phyloP scores from a whole-genome alignment of 2,329 filamentous ascomycete species.

The Periconia sp. region DNA sequence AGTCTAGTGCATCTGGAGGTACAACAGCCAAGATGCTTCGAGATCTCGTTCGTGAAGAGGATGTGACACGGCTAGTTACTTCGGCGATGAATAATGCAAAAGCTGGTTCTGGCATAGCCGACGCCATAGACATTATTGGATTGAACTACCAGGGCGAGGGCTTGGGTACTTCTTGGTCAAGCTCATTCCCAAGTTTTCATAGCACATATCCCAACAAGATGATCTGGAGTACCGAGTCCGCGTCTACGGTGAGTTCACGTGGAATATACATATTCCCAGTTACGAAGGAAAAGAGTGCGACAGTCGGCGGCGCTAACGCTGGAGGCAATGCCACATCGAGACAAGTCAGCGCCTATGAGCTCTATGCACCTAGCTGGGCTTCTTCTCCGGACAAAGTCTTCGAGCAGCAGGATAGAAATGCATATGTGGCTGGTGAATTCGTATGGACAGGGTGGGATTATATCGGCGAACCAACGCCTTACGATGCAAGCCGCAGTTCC shows the following conservation, averaged over 20 bases:
- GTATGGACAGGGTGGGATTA: conserved; percentile 62
- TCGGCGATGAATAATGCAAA: conserved; percentile 56
- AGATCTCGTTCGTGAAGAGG: conserved; percentile 55
- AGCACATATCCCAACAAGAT: conserved; percentile 54
- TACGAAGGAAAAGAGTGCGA: conserved; percentile 35
- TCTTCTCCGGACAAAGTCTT: conserved; percentile 63
- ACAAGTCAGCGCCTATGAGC: conserved; percentile 59
- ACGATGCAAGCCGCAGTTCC: conserved; percentile 55
- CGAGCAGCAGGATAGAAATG: conserved; percentile 53
- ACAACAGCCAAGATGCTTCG: conserved; percentile 46
- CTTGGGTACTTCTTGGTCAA: conserved; percentile 33
- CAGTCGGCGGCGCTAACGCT: conserved; percentile 41
- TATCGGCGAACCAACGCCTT: conserved; percentile 59
- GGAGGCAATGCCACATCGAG: conserved; percentile 43
- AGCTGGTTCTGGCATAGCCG: conserved; percentile 48
- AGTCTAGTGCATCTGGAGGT: conserved; percentile 44
- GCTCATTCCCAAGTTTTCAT: conserved; percentile 42
- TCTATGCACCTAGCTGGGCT: conserved; percentile 57
- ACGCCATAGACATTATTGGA: conserved; percentile 55
- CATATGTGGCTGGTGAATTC: conserved; percentile 61
- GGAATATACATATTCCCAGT: conserved; percentile 63
- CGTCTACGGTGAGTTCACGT: conserved; percentile 56
- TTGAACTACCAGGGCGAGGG: conserved; percentile 64
- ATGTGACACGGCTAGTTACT: conserved; percentile 54
- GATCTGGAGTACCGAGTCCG: conserved; percentile 36